Percentiles rank a stretch among this genome's conserved stretches.
phyloP scores from a whole-genome alignment of 2,329 filamentous ascomycete species.

The Paraphaeosphaeria sporulosa region DNA sequence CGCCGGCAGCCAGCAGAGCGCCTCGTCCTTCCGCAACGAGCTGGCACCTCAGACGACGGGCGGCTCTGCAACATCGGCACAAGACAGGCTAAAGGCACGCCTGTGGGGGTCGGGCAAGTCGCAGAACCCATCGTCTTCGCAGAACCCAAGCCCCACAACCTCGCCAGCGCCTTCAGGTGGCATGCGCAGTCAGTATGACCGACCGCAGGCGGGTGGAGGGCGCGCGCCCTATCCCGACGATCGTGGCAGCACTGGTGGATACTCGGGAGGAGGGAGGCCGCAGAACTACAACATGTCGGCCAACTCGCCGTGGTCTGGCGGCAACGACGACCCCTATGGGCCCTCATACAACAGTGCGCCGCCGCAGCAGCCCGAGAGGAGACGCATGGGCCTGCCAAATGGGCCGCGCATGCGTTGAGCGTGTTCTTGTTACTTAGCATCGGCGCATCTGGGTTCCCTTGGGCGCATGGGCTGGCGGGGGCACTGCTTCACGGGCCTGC shows the following conservation, averaged over 20 bases:
- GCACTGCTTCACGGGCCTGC: conserved; percentile 4
- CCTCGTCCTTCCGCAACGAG: conserved; percentile 47
- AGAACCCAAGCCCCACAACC: conserved; percentile 22
- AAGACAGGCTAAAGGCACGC: conserved; percentile 82
- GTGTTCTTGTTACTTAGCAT: conserved; percentile 14
- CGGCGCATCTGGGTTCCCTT: conserved; percentile 28
- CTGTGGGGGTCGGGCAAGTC: conserved; percentile 74
- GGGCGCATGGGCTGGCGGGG: conserved; percentile 10
- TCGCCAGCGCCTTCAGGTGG: conserved; percentile 15
- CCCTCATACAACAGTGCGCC: conserved; percentile 31
- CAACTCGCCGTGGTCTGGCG: conserved; percentile 43
- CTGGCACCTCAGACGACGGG: conserved; percentile 49
- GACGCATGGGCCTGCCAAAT: conserved; percentile 47
- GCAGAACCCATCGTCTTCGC: conserved; percentile 36
- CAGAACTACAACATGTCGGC: conserved; percentile 40
- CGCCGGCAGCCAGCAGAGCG: conserved; percentile 75
- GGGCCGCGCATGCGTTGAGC: conserved; percentile 47
- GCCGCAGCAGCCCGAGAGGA: conserved; percentile 36
- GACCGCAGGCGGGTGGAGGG: conserved; percentile 24
- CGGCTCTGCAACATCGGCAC: conserved; percentile 66
- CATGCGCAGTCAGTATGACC: conserved; percentile 39
- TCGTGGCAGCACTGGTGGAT: conserved; percentile 40
- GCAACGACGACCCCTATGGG: conserved; percentile 43
- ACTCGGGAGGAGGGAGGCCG: conserved; percentile 35
- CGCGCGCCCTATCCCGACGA: conserved; percentile 44